Conservation (phyloP, 2,329 filamentous ascomycete species). For the Alternaria infectoria region DNA sequence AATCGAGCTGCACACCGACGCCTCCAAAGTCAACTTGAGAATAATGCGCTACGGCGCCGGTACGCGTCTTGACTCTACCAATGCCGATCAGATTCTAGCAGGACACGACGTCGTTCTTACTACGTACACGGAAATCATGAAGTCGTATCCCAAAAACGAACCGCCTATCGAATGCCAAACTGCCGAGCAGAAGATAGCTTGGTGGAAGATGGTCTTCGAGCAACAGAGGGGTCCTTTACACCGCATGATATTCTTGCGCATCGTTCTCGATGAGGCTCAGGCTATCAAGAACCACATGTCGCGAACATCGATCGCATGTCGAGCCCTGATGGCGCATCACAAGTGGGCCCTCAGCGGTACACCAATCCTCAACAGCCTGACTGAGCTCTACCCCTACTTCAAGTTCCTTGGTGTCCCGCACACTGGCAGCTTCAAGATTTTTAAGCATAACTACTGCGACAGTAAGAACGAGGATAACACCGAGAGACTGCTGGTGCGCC, state of each 20-base stretch:
- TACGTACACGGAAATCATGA: slow-evolving; percentile 52
- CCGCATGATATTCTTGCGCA: slow-evolving; percentile 50
- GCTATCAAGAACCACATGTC: slow-evolving; percentile 58
- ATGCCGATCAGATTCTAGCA: slow-evolving; percentile 13
- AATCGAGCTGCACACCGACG: slow-evolving; percentile 36
- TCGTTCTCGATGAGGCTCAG: slow-evolving; percentile 66
- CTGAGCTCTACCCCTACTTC: slow-evolving; percentile 50
- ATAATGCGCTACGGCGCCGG: slow-evolving; percentile 39
- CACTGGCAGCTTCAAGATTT: slow-evolving; percentile 50
- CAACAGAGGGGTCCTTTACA: slow-evolving; percentile 43
- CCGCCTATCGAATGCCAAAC: slow-evolving; percentile 48
- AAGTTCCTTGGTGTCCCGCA: slow-evolving; percentile 53
- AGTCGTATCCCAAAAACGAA: slow-evolving; percentile 51
- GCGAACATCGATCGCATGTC: slow-evolving; percentile 55
- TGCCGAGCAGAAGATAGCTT: slow-evolving; percentile 49
- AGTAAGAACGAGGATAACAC: slow-evolving; percentile 34
- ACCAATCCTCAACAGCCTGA: slow-evolving; percentile 46
- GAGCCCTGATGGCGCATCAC: slow-evolving; percentile 47
- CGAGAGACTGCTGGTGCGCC: slow-evolving; percentile 46
- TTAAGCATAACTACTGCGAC: slow-evolving; percentile 54
- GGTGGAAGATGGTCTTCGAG: slow-evolving; percentile 43
- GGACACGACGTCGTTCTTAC: slow-evolving; percentile 48
- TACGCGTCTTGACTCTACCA: slow-evolving; percentile 30
- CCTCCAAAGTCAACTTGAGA: slow-evolving; percentile 8
- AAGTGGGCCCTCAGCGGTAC: slow-evolving; percentile 55